Evolutionary conservation across 352 stramenopile species (phyloP), one percentile per base, ranked within the genome.

Genomic region (Globisporangium paroecandrum): DNA sequence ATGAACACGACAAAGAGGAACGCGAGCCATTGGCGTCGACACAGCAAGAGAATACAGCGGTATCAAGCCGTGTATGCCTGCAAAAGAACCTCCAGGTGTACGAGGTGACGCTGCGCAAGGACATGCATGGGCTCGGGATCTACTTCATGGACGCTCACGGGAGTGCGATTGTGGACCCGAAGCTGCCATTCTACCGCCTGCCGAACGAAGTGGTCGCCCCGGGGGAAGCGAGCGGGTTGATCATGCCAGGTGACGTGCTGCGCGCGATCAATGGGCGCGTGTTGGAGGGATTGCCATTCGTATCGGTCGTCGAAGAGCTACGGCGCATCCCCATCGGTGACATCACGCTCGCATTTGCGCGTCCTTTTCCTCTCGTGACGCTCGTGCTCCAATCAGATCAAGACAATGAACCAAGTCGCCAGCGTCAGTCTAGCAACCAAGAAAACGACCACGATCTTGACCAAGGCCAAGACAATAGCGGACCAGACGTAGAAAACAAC

Each of bases 181-280:
- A 74, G 10, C 70, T 88, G 32, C 81, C 85, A 4, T 93, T 93
- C 65, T 93, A 91, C 53, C 81, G 79, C 1, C 74, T 91, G 1
- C 85, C 85, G 34, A 76, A 83, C 46, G 79, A 73, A n/a, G 62
- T 62, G 9, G 34, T 76, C 4, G 85, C 78, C 3, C 82, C 85
- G 6, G 85, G 85, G 34, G 85, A 93, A 68, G 78, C 77, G n/a
- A 83, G 81, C 25, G 75, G 74, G 4, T 56, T 68, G 29, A 89
- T 91, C 38, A 55, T 57, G 18, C 72, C 82, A 0, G 78, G 79
- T 3, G 85, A 93, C 60, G 38, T 78, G 15, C 77, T 93, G 6
- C 43, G 81, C 3, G 71, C 65, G 4, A 84, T 91, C 73, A 81
- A 89, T 55, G 69, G 71, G 15, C 69, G 54, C 4, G 66, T 75